A percentile compares a stretch with the other conserved stretches of the same genome.
Conservation (phyloP, 192 early-diverging fungal genomes). For the Helicostylum pulchrum region DNA sequence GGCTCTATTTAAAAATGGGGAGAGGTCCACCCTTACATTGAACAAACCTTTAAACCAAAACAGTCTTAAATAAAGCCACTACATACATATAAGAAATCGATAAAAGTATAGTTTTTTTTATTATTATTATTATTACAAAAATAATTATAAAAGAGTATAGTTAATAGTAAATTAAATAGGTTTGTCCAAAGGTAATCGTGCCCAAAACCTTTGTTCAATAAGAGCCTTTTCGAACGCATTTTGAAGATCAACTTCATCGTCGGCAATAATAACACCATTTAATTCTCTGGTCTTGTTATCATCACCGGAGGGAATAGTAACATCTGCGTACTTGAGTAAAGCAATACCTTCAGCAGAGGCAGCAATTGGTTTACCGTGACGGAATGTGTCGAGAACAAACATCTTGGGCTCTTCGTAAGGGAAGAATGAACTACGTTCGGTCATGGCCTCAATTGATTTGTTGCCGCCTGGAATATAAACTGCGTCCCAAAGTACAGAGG, state of each 20-base stretch:
- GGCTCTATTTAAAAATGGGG: too few relatives aligned
- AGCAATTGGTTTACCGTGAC: constrained; percentile 25
- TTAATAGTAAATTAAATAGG: too few relatives aligned
- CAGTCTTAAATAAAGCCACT: too few relatives aligned
- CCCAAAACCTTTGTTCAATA: constrained; percentile 20
- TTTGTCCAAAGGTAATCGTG: constrained; percentile 14
- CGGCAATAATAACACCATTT: constrained; percentile 7
- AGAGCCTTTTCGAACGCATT: constrained; percentile 8
- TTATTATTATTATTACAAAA: too few relatives aligned
- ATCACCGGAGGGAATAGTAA: background rate
- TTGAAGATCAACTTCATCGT: background rate
- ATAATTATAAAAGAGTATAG: too few relatives aligned
- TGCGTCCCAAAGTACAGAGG: constrained; percentile 25
- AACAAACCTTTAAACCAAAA: too few relatives aligned
- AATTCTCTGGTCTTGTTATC: background rate
- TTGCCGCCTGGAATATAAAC: constrained; percentile 27
- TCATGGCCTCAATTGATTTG: constrained; percentile 4
- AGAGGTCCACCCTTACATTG: too few relatives aligned
- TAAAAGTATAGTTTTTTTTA: too few relatives aligned
- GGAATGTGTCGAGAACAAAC: constrained; percentile 22
- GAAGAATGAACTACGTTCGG: background rate
- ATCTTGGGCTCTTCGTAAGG: constrained; percentile 20
- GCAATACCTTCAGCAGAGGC: constrained; percentile 11
- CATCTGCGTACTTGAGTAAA: constrained; percentile 9
- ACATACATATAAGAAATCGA: too few relatives aligned